Conservation (phyloP, 805 yeast genomes). For the Yarrowia alimentaria region DNA sequence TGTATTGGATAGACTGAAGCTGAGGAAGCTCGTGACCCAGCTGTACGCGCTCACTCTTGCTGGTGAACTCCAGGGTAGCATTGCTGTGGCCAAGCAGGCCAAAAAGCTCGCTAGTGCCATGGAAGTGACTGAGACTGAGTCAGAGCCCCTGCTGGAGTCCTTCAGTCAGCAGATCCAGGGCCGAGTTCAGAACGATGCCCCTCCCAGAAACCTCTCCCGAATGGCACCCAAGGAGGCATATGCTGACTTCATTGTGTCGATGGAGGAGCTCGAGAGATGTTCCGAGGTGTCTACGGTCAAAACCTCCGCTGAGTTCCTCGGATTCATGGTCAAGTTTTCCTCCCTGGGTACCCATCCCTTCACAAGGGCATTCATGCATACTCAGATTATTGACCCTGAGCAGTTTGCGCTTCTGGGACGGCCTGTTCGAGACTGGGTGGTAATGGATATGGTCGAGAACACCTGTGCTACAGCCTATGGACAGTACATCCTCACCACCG, state of each 20-base stretch:
- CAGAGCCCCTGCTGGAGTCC: neutral
- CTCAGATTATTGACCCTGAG: constrained; percentile 19
- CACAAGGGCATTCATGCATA: constrained; percentile 35
- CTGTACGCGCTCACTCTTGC: constrained; percentile 8
- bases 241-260: constrained; percentile 28
- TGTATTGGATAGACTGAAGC: neutral
- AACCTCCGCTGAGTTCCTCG: constrained; percentile 38
- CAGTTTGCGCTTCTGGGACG: constrained; percentile 26
- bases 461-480: constrained; percentile 42
- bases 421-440: constrained; percentile 36
- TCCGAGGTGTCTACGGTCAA: constrained; percentile 29
- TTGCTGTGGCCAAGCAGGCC: constrained; percentile 13
- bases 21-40: constrained; percentile 1
- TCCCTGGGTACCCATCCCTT: constrained; percentile 34
- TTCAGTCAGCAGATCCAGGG: constrained; percentile 35
- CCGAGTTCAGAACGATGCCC: constrained; percentile 34
- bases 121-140: neutral
- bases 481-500: constrained; percentile 35
- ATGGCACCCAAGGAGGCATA: constrained; percentile 32
- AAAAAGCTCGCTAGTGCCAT: neutral
- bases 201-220: constrained; percentile 33
- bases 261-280: constrained; percentile 31
- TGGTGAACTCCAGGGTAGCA: neutral
- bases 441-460: constrained; percentile 46
- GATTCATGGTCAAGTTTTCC: constrained; percentile 38